A percentile compares a stretch with the other conserved stretches of the same genome.
phyloP scores from a whole-genome alignment of 1,139 yeast species.

The Williopsis jadinii region DNA sequence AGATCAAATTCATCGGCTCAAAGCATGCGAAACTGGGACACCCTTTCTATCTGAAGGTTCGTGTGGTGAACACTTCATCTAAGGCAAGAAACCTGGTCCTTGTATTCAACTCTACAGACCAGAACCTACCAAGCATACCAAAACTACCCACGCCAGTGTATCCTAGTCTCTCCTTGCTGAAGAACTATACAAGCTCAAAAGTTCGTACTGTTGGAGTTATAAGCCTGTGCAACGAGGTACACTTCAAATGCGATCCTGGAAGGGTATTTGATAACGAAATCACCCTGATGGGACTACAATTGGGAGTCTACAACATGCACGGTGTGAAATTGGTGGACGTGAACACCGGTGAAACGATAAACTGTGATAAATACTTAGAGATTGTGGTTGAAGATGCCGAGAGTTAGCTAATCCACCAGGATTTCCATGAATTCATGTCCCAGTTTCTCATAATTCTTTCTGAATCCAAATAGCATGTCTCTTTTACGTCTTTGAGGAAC shows the following conservation, averaged over 20 bases:
- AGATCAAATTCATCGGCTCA: constrained; percentile 58
- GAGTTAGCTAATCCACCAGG: constrained; percentile 10
- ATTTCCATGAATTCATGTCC: constrained; percentile 23
- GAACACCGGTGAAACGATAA: constrained; percentile 60
- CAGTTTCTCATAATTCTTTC: constrained; percentile 20
- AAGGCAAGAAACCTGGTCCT: constrained; percentile 36
- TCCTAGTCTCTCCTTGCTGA: constrained; percentile 19
- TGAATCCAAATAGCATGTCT: constrained; percentile 13
- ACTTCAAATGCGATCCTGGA: constrained; percentile 46
- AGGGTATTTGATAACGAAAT: constrained; percentile 63
- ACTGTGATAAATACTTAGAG: constrained; percentile 65
- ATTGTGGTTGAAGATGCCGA: constrained; percentile 43
- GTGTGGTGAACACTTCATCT: constrained; percentile 54
- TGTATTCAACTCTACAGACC: constrained; percentile 23
- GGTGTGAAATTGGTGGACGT: constrained; percentile 63
- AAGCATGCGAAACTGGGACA: constrained; percentile 56
- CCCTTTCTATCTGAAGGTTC: constrained; percentile 56
- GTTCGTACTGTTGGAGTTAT: constrained; percentile 42
- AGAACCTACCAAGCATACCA: constrained; percentile 28
- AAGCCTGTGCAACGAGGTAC: constrained; percentile 56
- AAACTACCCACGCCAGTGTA: constrained; percentile 19
- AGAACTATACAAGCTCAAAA: constrained; percentile 33
- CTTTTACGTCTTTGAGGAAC: constrained; percentile 23
- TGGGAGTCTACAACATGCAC: constrained; percentile 59
- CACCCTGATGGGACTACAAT: constrained; percentile 51